These are phyloP conservation scores for Hirschfeldia incana DNA, from an alignment of 345 rosid genomes.

Conservation along the genomic window DNA sequence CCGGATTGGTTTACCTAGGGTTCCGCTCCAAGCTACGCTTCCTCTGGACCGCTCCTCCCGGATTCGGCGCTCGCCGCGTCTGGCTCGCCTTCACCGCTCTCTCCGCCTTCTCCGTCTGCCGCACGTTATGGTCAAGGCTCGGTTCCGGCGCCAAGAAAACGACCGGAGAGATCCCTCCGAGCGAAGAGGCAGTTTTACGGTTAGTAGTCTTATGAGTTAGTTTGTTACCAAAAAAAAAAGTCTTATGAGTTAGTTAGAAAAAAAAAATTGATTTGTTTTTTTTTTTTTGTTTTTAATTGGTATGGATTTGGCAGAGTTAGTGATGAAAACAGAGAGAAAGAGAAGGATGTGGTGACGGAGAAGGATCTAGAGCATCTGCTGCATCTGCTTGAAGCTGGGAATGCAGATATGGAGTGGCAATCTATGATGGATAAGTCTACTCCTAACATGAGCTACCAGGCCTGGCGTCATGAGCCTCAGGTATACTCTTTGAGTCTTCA, in stretches of 20 bases:
- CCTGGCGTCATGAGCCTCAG: constrained; percentile 89
- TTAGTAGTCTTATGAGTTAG: constrained; percentile 38
- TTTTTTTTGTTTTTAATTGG: too few relatives aligned
- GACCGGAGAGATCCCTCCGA: not conserved
- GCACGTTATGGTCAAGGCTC: constrained; percentile 67
- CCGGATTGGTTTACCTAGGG: constrained; percentile 76
- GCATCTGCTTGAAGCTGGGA: constrained; percentile 65
- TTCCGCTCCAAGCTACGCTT: constrained; percentile 78
- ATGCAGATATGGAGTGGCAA: constrained; percentile 81
- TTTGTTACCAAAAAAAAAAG: too few relatives aligned
- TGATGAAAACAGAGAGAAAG: constrained; percentile 37
- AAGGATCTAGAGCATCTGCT: constrained; percentile 76
- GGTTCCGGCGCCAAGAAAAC: constrained; percentile 46
- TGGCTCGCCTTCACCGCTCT: constrained; percentile 96
- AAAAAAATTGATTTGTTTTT: not conserved
- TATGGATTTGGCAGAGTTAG: constrained; percentile 34
- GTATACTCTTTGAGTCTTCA: too few relatives aligned
- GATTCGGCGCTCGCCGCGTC: constrained; percentile 89
- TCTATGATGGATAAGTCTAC: constrained; percentile 78
- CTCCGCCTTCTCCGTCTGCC: constrained; percentile 77
- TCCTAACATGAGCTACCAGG: constrained; percentile 80
- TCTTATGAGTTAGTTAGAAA: not conserved
- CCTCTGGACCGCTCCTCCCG: constrained; percentile 81
- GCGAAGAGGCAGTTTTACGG: constrained; percentile 45
- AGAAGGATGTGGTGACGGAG: constrained; percentile 60